A percentile compares a stretch with the other conserved stretches of the same genome.
phyloP scores from a whole-genome alignment of 495 filamentous ascomycete species.

The Aspergillus panamensis region DNA sequence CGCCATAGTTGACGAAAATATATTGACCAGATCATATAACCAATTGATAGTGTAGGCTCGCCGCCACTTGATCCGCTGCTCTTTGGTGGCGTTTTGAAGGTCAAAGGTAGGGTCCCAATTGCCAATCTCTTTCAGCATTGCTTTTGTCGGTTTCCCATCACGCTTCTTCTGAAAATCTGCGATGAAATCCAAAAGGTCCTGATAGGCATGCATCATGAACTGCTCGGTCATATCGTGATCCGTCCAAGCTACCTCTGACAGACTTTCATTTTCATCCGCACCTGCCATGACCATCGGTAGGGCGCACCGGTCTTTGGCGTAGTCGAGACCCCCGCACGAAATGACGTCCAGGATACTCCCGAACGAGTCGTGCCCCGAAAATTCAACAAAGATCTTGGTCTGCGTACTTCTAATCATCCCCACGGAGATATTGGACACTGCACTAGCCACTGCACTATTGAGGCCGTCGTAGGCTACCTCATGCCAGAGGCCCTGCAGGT shows the following conservation, averaged over 20 bases:
- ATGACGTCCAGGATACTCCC: constrained; percentile 37
- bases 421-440: constrained; percentile 40
- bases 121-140: constrained; percentile 33
- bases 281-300: too few species aligned
- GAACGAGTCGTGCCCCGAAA: constrained; percentile 39
- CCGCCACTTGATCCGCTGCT: constrained; percentile 7
- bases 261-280: too few species aligned
- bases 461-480: constrained; percentile 43
- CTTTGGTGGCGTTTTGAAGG: constrained; percentile 21
- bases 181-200: constrained; percentile 45
- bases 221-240: constrained; percentile 38
- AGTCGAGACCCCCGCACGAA: constrained; percentile 34
- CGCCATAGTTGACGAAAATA: constrained; percentile 1
- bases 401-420: constrained; percentile 35
- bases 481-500: constrained; percentile 41
- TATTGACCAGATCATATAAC: constrained; percentile 14
- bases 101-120: constrained; percentile 44
- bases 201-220: constrained; percentile 40
- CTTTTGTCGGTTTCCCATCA: constrained; percentile 45
- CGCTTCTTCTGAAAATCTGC: constrained; percentile 43
- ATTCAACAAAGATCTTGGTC: constrained; percentile 38
- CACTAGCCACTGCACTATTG: constrained; percentile 44
- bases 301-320: too few species aligned
- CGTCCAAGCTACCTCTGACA: constrained; percentile 14
- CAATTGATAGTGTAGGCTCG: constrained; percentile 14